Evolutionary conservation across 2,329 filamentous ascomycete genomes (phyloP), one percentile per base, ranked within the genome.

Genomic region (Coniochaeta prunicola): DNA sequence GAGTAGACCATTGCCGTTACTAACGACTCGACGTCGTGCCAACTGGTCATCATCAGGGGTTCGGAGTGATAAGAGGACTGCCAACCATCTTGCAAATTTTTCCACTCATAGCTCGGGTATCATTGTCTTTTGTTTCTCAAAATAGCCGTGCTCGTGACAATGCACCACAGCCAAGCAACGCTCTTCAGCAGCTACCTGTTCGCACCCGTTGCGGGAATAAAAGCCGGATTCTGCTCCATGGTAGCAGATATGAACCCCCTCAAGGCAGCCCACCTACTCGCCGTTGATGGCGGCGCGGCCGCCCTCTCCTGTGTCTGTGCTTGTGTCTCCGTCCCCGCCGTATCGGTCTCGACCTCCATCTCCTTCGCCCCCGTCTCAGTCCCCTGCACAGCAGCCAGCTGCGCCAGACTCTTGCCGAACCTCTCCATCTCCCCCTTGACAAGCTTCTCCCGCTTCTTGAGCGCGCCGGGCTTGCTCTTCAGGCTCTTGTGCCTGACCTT

Each of bases 181-280:
- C 40, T 24, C 40, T 45, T 24, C 40, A n/a, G 4, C 2, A 24
- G n/a, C 45, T 26, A 50, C 21, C 45, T 50, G 30, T 50, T 50
- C 24, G 45, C 57, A 60, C 60, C 57, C 26, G 34, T 60, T 67
- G 70, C 69, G 36, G 24, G 63, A 42, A 78, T 71, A 69, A 96
- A 96, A 3, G 88, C 90, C 15, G 88, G 85, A 66, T 93, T 93
- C 73, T 91, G 89, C 75, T 96, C 91, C 86, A 96, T 91, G 1
- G 91, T 97, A 45, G 87, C 82, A 1, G 90, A 88, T 57, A 97
- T 96, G 69, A 93, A 96, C 10, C 80, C 86, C 66, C 92, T 84
- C 72, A 97, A 71, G 17, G 91, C 91, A 31, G 89, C 89, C 89
- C 91, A 97, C 58, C 89, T 78, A 66, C 80, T 84, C 10, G 82